Evolutionary conservation across 129 eudicot species (phyloP), one percentile per base, ranked within the genome.

Genomic region (Gnaphalium uliginosum): DNA sequence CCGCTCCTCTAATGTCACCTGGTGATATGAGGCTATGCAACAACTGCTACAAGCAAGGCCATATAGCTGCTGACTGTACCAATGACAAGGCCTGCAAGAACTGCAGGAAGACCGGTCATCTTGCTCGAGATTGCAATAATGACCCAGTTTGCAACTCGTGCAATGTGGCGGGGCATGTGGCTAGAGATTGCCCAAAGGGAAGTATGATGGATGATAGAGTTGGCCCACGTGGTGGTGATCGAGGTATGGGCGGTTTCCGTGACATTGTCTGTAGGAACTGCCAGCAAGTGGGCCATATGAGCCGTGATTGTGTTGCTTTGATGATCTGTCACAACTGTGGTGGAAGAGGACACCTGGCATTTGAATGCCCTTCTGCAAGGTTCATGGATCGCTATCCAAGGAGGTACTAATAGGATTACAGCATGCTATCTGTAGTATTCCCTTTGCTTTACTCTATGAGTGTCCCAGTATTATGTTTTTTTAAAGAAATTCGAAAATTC

Each of bases 51-150:
- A 93, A 88, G 82, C 96, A 85, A 78, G 98, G 98, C 54, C 98
- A 93, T 67, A 76, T 93, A 50, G 96, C 96, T 0, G 96, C 83
- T 32, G 96, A 93, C 54, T 93, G 98, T 59, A 90, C 98, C 4
- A 93, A 93, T 67, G 98, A 93, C 81, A 93, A 85, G 84, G 98
- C 98, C 8, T 93, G 98, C 88, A 93, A 90, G 84, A 93, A 93
- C 81, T 93, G 98, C 71, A 79, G 98, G 88, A 85, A 86, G 76
- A 85, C 98, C 0, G 98, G 98, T 46, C 98, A 93, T 84, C 88
- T 93, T 8, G 96, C 96, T 25, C 96, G 96, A 37, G 98, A 90
- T 23, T 93, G 98, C 69, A 78, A 56, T n/a, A 90, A 90, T 54
- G 96, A 93, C 32, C 98, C 98, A 9, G 96, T 93, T 22, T 93